phyloP scores from a whole-genome alignment of 2,329 filamentous ascomycete genomes.

The Colletotrichum sidae region DNA sequence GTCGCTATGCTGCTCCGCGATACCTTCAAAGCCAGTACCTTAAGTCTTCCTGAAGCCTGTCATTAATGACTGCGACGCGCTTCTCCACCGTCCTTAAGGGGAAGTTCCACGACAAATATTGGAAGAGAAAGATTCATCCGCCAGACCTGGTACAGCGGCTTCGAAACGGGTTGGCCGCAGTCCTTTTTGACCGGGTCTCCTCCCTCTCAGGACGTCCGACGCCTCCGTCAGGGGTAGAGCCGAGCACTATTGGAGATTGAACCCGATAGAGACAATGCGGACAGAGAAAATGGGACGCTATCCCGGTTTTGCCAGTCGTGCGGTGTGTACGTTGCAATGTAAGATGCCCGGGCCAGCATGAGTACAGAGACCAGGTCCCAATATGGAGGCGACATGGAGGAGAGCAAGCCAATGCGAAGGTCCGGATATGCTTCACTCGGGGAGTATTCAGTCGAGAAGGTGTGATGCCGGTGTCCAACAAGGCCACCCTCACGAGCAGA shows the following conservation, averaged over 20 bases:
- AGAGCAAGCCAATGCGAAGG: background rate
- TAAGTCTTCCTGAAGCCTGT: conserved; percentile 19
- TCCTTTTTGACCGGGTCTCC: background rate
- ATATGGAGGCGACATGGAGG: conserved; percentile 7
- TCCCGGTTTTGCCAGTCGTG: background rate
- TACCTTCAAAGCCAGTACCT: conserved; percentile 1
- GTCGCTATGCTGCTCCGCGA: background rate
- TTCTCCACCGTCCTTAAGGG: conserved; percentile 21
- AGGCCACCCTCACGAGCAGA: too few species aligned
- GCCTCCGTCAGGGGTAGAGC: background rate
- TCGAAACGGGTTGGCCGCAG: conserved; percentile 3
- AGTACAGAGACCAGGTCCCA: background rate
- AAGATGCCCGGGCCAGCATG: background rate
- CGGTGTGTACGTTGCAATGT: background rate
- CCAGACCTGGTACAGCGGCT: conserved; percentile 1
- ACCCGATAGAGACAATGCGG: conserved; percentile 4
- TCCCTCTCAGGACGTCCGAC: background rate
- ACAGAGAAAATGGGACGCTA: background rate
- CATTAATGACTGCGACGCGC: conserved; percentile 26
- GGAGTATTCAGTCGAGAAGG: too few species aligned
- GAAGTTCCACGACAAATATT: conserved; percentile 6
- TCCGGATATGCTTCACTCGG: background rate
- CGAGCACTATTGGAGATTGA: background rate
- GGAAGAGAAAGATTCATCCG: conserved; percentile 4
- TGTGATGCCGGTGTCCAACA: too few species aligned